phyloP scores from a whole-genome alignment of 257 asterid genomes.

The Handroanthus guayacan region DNA sequence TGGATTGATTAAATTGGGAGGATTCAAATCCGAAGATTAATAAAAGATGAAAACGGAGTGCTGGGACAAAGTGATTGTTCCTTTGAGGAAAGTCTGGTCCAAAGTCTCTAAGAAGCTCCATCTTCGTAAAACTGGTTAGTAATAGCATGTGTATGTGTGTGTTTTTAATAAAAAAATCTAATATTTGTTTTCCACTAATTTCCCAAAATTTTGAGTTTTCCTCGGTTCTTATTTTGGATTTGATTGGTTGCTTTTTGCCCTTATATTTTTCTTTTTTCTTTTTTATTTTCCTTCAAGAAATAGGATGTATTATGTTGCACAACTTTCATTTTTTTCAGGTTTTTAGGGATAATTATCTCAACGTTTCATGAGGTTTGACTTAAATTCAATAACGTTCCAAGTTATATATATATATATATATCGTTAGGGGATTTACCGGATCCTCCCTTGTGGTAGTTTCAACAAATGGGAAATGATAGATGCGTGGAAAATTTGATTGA shows the following conservation, averaged over 20 bases:
- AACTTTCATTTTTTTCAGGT: no score
- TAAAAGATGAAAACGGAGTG: conserved; percentile 46
- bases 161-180: not conserved
- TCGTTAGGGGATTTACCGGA: no score
- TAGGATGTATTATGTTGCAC: no score
- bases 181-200: not conserved
- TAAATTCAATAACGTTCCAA: no score
- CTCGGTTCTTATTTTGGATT: not conserved
- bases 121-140: conserved; percentile 55
- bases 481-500: no score
- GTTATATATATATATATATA: no score
- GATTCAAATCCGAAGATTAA: not conserved
- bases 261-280: no score
- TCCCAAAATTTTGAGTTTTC: not conserved
- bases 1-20: conserved; percentile 5
- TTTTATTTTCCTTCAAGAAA: no score
- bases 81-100: conserved; percentile 60
- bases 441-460: no score
- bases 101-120: conserved; percentile 51
- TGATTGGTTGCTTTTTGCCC: not conserved
- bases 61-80: conserved; percentile 55
- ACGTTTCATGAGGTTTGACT: no score
- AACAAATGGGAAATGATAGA: no score
- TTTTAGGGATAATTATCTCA: no score
- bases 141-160: not conserved